These are phyloP conservation scores for Staphylotrichum longicolle DNA, from an alignment of 495 filamentous ascomycete species.

Conservation along the genomic window DNA sequence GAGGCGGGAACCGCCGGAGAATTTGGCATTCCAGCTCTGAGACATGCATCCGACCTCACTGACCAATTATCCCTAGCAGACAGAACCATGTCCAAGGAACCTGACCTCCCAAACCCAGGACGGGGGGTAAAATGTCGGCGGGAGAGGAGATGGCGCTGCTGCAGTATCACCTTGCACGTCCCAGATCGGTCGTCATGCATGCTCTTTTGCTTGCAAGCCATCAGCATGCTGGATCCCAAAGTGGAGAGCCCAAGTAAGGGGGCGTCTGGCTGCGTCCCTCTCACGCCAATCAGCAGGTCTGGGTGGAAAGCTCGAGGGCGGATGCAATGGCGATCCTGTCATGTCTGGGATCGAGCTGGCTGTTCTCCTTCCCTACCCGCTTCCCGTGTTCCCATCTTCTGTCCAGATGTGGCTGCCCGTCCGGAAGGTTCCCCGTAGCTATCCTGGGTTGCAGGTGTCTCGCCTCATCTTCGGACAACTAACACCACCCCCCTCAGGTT, in stretches of 20 bases:
- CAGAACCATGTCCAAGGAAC: not conserved
- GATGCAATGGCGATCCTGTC: constrained; percentile 5
- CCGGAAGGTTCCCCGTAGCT: constrained; percentile 9
- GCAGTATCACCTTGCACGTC: constrained; percentile 13
- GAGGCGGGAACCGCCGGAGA: not conserved
- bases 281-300: constrained; percentile 4
- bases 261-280: not conserved
- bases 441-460: constrained; percentile 9
- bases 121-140: not conserved
- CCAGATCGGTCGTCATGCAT: constrained; percentile 16
- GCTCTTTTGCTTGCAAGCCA: not conserved
- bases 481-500: not conserved
- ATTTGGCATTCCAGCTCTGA: constrained; percentile 6
- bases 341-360: constrained; percentile 12
- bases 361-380: not conserved
- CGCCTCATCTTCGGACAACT: not conserved
- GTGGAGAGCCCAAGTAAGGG: not conserved
- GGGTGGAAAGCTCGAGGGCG: not conserved
- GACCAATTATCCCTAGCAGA: not conserved
- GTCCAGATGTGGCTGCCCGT: not conserved
- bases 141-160: not conserved
- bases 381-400: not conserved
- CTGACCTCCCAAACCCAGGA: not conserved
- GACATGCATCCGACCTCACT: constrained; percentile 1
- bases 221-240: not conserved